phyloP scores from a whole-genome alignment of 176 grass and related monocot genomes.

The Rhipidocladum racemiflorum region DNA sequence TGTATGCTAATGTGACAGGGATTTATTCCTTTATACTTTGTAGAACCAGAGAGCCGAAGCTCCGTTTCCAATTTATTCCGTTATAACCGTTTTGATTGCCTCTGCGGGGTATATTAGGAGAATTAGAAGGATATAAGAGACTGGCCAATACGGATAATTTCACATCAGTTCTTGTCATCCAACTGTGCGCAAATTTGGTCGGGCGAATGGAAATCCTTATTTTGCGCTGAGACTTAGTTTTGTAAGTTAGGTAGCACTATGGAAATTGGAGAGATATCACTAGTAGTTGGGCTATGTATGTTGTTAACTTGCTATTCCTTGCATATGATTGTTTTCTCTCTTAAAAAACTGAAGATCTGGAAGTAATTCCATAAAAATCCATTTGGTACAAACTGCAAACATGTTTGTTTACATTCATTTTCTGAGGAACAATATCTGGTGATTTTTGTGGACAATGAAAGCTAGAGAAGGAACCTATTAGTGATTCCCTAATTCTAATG shows the following conservation, averaged over 20 bases:
- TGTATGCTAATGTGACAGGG: neutral
- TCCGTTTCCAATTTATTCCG: neutral
- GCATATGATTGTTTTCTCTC: neutral
- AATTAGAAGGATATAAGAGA: neutral
- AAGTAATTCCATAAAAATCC: neutral
- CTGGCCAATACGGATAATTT: neutral
- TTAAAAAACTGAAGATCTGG: neutral
- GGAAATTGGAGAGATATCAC: neutral
- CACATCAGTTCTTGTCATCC: neutral
- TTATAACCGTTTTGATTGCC: neutral
- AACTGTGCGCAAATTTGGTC: neutral
- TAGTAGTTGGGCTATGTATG: neutral
- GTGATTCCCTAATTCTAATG: neutral
- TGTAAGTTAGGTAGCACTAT: neutral
- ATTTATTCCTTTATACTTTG: neutral
- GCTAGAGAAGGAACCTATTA: neutral
- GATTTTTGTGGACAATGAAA: neutral
- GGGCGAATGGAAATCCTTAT: neutral
- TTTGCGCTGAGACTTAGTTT: neutral
- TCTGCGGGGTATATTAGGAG: neutral
- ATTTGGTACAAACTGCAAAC: neutral
- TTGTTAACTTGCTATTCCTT: neutral
- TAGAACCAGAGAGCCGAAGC: too few species aligned
- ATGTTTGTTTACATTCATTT: neutral
- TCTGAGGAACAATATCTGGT: neutral